A percentile compares a stretch with the other conserved stretches of the same genome.
These are phyloP conservation scores for Lachnellula suecica DNA, from an alignment of 2,329 filamentous ascomycete species.

Conservation along the genomic window DNA sequence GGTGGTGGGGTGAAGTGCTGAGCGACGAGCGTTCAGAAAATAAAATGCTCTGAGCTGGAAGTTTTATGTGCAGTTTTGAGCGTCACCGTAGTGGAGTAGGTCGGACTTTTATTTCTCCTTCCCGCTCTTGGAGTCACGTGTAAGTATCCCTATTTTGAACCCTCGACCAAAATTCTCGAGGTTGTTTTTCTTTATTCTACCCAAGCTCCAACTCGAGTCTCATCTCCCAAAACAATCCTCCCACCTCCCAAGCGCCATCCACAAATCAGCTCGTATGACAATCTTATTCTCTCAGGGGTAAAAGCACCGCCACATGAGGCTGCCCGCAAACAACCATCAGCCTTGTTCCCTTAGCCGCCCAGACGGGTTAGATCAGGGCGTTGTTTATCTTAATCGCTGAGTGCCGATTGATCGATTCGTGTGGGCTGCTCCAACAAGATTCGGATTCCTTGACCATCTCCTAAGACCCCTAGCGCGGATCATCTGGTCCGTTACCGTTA, in stretches of 20 bases:
- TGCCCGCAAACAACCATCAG: not conserved
- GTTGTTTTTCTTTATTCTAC: too few relatives aligned
- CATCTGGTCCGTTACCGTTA: too few relatives aligned
- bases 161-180: too few relatives aligned
- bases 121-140: too few relatives aligned
- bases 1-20: constrained; percentile 14
- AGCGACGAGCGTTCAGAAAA: not conserved
- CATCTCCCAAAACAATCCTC: not conserved
- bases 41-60: constrained; percentile 16
- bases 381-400: not conserved
- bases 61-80: constrained; percentile 6
- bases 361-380: not conserved
- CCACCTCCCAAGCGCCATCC: not conserved
- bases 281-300: not conserved
- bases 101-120: too few relatives aligned
- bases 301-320: not conserved
- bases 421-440: not conserved
- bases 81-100: too few relatives aligned
- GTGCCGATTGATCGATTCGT: not conserved
- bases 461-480: not conserved
- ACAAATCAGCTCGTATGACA: not conserved
- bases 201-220: not conserved
- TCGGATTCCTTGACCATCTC: not conserved
- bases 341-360: not conserved
- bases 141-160: too few relatives aligned